These are phyloP conservation scores for Obba rivulosa DNA, from an alignment of 768 basidiomycete species.

Conservation along the genomic window DNA sequence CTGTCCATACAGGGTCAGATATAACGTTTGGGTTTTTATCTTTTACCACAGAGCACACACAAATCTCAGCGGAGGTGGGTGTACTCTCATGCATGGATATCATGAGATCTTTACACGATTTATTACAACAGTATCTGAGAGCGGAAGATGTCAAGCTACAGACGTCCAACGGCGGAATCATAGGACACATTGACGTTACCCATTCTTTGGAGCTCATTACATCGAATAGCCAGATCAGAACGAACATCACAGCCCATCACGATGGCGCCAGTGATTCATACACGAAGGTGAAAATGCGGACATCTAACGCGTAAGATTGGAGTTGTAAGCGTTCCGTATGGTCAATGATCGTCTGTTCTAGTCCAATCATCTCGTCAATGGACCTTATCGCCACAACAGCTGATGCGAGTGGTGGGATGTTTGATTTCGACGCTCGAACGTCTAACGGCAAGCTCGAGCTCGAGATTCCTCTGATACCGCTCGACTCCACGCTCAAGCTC, in stretches of 20 bases:
- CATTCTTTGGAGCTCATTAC: conserved; percentile 30
- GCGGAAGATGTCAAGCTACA: conserved; percentile 21
- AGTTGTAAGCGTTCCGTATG: not conserved
- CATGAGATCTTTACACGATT: not conserved
- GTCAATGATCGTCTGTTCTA: conserved; percentile 3
- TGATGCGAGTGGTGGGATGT: conserved; percentile 22
- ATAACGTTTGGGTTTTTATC: not conserved
- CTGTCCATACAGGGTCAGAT: not conserved
- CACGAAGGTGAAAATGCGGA: conserved; percentile 28
- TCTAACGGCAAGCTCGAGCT: conserved; percentile 29
- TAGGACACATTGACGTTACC: conserved; percentile 35
- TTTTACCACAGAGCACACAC: conserved; percentile 7
- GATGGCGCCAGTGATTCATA: conserved; percentile 15
- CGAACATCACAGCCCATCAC: conserved; percentile 32
- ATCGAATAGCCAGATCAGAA: conserved; percentile 36
- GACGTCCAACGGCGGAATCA: conserved; percentile 43
- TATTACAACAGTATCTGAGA: conserved; percentile 26
- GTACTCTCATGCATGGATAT: not conserved
- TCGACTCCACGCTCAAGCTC: conserved; percentile 28
- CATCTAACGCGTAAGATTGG: conserved; percentile 41
- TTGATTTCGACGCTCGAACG: conserved; percentile 28
- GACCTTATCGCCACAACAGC: conserved; percentile 10
- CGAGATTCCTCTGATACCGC: conserved; percentile 26
- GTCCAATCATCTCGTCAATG: conserved; percentile 14
- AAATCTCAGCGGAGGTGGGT: conserved; percentile 9